Base-by-base conservation (phyloP, 495 filamentous ascomycete genomes). In the Aspergillus nanangensis region DNA sequence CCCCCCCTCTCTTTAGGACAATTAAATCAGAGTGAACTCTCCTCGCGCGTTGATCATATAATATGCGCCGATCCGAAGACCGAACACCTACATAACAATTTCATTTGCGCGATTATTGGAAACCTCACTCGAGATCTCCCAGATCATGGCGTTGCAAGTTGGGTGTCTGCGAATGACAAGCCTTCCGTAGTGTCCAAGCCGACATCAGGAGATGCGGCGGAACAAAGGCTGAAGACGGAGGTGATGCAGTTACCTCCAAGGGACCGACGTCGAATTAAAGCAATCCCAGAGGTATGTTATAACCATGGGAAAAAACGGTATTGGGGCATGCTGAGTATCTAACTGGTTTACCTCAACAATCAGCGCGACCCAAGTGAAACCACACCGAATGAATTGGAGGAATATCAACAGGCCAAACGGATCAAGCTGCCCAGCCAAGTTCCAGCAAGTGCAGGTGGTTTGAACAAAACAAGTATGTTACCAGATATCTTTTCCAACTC, bases 131-230 rank as follows among this genome's bases (percentile, higher is more conserved):
- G 93, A 47, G 93, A 98, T 63, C 81, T 87, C 58, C 93, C 93
- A 5, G 90, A 95, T 59, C 83, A 86, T 65, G 90, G 90, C 52
- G 86, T 95, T 54, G 94, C 93, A 48, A 87, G 80, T 54, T 98
- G 91, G 91, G 93, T 98, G 44, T 90, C 87, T 53, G 88, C 88
- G 18, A 96, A 93, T 57, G 92, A 97, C 69, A 96, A 96, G 70
- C 90, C 90, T n/a, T 81, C 80, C 19, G 69, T 82, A 45, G 80
- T 84, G 37, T 82, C 80, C 40, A 92, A 93, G 64, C 87, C 86
- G 21, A 80, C 87, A 25, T 82, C 82, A 8, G 88, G 88, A 33
- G 93, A 97, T 77, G 82, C 87, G n/a, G 83, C 86, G 27, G 93
- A 97, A 66, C 84, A 92, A 58, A 76, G 87, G 56, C 61, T 96